These are phyloP conservation scores for Saccharomycopsis sp. DNA, from an alignment of 805 yeast genomes.

Conservation along the genomic window DNA sequence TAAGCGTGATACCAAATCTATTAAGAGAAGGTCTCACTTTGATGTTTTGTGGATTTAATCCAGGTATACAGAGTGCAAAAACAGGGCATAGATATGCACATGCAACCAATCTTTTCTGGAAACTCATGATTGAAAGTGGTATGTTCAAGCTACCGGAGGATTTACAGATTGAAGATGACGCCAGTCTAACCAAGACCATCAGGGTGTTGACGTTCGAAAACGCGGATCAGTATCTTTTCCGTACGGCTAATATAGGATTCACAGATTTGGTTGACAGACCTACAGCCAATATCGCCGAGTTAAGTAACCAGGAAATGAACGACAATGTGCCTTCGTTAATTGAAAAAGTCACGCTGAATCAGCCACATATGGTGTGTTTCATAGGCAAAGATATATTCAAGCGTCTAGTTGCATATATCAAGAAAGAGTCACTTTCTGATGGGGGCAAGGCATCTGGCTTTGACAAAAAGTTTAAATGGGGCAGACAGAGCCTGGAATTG, in stretches of 20 bases:
- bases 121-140: slow-evolving; percentile 46
- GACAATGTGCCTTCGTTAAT: slow-evolving; percentile 49
- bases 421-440: slow-evolving; percentile 25
- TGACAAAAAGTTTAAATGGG: slow-evolving; percentile 45
- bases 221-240: slow-evolving; percentile 38
- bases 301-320: slow-evolving; percentile 45
- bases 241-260: slow-evolving; percentile 50
- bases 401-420: slow-evolving; percentile 35
- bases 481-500: slow-evolving; percentile 29
- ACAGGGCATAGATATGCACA: slow-evolving; percentile 72
- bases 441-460: background rate
- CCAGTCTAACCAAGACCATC: background rate
- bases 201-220: slow-evolving; percentile 26
- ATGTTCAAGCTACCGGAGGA: slow-evolving; percentile 28
- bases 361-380: slow-evolving; percentile 44
- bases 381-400: slow-evolving; percentile 80
- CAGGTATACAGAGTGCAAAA: slow-evolving; percentile 55
- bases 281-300: slow-evolving; percentile 51
- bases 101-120: slow-evolving; percentile 63
- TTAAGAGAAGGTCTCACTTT: slow-evolving; percentile 28
- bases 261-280: slow-evolving; percentile 65
- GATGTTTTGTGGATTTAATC: slow-evolving; percentile 67
- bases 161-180: slow-evolving; percentile 4
- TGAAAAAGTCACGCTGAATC: slow-evolving; percentile 32
- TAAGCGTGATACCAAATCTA: slow-evolving; percentile 26